phyloP scores from a whole-genome alignment of 1,284 basidiomycete species.

The Moesziomyces sp. region DNA sequence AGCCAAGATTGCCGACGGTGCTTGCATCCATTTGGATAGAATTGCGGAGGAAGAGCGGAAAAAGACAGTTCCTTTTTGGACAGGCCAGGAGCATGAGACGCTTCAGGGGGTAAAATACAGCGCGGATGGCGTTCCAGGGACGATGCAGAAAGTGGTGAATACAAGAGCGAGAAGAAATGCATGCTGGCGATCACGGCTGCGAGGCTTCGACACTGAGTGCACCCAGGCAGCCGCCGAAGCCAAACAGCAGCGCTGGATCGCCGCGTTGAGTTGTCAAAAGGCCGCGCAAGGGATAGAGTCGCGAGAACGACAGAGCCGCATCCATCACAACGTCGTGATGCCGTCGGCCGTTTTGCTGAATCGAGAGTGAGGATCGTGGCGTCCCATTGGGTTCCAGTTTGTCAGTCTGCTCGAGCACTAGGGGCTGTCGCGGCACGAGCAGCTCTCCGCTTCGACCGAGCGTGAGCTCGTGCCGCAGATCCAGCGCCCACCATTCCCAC shows the following conservation, averaged over 20 bases:
- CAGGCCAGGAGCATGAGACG: neutral
- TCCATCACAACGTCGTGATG: conserved; percentile 16
- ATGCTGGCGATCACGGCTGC: conserved; percentile 4
- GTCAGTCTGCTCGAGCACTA: conserved; percentile 12
- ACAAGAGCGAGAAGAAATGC: conserved; percentile 3
- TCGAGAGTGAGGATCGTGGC: conserved; percentile 13
- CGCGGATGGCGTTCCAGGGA: neutral
- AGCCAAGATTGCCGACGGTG: neutral
- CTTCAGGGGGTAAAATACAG: neutral
- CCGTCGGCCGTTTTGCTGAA: conserved; percentile 1
- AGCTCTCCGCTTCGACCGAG: conserved; percentile 43
- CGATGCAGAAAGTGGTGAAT: neutral
- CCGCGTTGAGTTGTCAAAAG: conserved; percentile 5
- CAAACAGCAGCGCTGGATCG: conserved; percentile 25
- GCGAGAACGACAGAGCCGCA: conserved; percentile 36
- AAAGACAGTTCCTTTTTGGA: neutral
- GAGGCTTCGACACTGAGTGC: conserved; percentile 7
- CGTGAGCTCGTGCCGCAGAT: conserved; percentile 39
- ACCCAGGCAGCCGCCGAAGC: conserved; percentile 41
- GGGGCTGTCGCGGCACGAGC: conserved; percentile 26
- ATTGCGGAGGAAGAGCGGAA: neutral
- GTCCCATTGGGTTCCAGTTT: neutral
- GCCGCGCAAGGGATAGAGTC: conserved; percentile 30
- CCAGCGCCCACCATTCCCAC: conserved; percentile 46
- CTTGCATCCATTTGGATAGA: neutral